These are phyloP conservation scores for Cryphonectria parasitica DNA, from an alignment of 2,329 filamentous ascomycete species.

Conservation along the genomic window DNA sequence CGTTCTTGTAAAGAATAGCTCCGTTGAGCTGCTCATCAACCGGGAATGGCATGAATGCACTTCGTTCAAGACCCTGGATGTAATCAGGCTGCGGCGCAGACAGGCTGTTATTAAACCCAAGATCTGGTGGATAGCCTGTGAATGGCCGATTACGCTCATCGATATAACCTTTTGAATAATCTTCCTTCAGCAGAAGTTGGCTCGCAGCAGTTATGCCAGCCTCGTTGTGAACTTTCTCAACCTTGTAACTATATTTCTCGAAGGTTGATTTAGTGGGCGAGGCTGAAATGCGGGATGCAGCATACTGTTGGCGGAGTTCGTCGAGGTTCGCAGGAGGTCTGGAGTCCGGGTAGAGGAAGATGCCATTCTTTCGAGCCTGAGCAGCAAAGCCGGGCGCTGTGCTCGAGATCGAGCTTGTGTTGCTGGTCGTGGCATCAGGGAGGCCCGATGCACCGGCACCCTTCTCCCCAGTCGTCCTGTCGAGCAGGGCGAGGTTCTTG, in stretches of 20 bases:
- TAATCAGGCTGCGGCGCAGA: constrained; percentile 37
- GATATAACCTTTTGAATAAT: background rate
- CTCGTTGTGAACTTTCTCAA: background rate
- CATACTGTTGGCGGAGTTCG: background rate
- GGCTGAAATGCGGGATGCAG: background rate
- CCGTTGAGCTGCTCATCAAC: background rate
- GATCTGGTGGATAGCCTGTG: constrained; percentile 31
- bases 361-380: background rate
- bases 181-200: background rate
- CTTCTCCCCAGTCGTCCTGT: background rate
- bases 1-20: background rate
- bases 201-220: background rate
- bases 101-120: constrained; percentile 36
- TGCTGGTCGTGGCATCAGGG: no score
- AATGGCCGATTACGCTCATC: background rate
- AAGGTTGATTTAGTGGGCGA: background rate
- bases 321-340: background rate
- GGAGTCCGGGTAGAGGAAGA: background rate
- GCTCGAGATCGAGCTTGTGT: background rate
- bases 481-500: background rate
- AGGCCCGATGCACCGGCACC: no score
- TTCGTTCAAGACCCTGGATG: constrained; percentile 31
- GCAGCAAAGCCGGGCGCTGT: background rate
- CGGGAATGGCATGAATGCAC: background rate
- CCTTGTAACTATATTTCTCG: background rate